phyloP scores from a whole-genome alignment of 352 stramenopile species.

The Pythium rhizo-oryzae region DNA sequence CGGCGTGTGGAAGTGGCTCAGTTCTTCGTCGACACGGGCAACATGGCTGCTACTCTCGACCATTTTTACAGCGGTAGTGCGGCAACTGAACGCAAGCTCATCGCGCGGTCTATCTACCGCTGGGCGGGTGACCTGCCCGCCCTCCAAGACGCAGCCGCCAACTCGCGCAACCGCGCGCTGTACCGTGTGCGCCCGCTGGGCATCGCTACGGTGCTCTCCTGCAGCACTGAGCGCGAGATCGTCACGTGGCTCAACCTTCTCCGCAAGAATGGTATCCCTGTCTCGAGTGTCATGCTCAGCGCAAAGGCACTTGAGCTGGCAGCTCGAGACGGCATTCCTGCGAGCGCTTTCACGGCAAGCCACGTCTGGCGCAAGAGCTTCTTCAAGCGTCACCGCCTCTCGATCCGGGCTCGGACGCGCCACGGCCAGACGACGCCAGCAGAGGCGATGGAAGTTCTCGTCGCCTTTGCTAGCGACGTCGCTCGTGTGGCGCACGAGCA shows the following conservation, averaged over 20 bases:
- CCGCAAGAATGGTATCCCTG: background rate
- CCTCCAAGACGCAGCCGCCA: background rate
- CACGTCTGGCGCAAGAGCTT: background rate
- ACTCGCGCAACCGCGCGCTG: background rate
- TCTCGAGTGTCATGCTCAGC: background rate
- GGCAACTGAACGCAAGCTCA: background rate
- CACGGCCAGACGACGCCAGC: constrained; percentile 1
- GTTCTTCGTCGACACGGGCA: background rate
- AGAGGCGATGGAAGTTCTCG: background rate
- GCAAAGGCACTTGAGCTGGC: background rate
- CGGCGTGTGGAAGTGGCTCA: background rate
- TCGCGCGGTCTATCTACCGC: background rate
- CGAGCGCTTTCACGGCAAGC: background rate
- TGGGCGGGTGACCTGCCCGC: background rate
- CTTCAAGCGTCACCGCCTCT: constrained; percentile 3
- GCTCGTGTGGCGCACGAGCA: background rate
- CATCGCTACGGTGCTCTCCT: background rate
- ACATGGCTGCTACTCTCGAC: background rate
- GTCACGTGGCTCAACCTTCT: too few relatives aligned
- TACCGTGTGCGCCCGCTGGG: too few relatives aligned
- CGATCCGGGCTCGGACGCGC: background rate
- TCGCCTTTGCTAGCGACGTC: background rate
- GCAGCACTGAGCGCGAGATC: background rate
- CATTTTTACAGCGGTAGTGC: background rate
- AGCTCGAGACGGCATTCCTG: background rate